Conservation (phyloP, 768 basidiomycete species). For the Leccinum boreale region DNA sequence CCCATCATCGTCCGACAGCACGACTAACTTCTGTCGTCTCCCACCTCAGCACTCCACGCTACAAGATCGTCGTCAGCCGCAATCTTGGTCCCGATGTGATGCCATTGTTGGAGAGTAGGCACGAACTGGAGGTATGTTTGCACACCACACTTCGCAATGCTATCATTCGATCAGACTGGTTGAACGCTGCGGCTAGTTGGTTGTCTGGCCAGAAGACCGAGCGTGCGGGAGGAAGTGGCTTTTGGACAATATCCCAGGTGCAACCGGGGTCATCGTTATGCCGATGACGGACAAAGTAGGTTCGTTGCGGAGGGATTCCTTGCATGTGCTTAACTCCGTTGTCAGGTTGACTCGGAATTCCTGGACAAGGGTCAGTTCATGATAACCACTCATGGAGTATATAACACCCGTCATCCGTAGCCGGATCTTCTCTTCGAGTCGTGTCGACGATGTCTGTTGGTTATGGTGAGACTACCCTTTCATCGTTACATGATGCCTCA, state of each 20-base stretch:
- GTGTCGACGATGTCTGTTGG: slow-evolving; percentile 94
- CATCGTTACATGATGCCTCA: background rate
- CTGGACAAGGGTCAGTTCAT: slow-evolving; percentile 33
- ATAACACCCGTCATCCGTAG: slow-evolving; percentile 33
- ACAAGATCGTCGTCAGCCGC: slow-evolving; percentile 56
- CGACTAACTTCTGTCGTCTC: slow-evolving; percentile 28
- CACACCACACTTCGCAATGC: background rate
- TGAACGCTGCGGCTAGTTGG: slow-evolving; percentile 33
- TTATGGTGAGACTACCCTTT: slow-evolving; percentile 50
- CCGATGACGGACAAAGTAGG: slow-evolving; percentile 63
- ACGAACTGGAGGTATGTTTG: slow-evolving; percentile 51
- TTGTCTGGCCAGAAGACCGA: slow-evolving; percentile 52
- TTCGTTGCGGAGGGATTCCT: background rate
- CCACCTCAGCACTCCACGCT: slow-evolving; percentile 22
- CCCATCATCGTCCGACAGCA: slow-evolving; percentile 1
- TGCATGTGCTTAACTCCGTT: background rate
- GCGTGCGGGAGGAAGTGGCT: slow-evolving; percentile 67
- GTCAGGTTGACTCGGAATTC: slow-evolving; percentile 70
- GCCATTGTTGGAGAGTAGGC: slow-evolving; percentile 46
- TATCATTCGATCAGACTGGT: background rate
- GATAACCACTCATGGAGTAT: background rate
- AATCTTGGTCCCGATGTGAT: slow-evolving; percentile 63
- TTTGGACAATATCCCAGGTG: slow-evolving; percentile 65
- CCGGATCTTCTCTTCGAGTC: slow-evolving; percentile 72
- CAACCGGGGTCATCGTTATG: slow-evolving; percentile 60